Percentiles rank a stretch among this genome's conserved stretches.
phyloP scores from a whole-genome alignment of 2,329 filamentous ascomycete species.

The Purpureocillium lavendulum region DNA sequence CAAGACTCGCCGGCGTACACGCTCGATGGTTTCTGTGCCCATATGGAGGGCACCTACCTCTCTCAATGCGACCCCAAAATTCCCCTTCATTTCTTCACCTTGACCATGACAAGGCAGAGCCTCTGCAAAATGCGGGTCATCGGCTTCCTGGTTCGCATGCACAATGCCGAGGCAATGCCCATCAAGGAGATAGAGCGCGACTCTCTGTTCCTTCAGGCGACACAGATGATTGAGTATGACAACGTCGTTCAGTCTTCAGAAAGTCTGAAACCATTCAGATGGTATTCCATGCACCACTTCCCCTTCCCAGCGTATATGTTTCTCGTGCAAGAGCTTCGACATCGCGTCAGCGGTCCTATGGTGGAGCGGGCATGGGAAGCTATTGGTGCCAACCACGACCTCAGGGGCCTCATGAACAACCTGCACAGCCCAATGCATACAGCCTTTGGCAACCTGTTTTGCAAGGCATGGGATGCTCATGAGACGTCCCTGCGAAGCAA shows the following conservation, averaged over 20 bases:
- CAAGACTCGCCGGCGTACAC: constrained; percentile 40
- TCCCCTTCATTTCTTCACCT: constrained; percentile 49
- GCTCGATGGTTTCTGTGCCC: constrained; percentile 43
- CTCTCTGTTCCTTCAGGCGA: constrained; percentile 43
- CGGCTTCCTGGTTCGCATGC: constrained; percentile 42
- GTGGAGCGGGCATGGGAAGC: constrained; percentile 52
- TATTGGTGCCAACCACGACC: constrained; percentile 46
- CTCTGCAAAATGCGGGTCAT: constrained; percentile 50
- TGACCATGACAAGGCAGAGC: constrained; percentile 46
- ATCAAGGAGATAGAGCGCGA: constrained; percentile 41
- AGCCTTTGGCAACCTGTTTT: constrained; percentile 47
- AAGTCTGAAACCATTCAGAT: constrained; percentile 42
- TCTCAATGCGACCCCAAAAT: constrained; percentile 49
- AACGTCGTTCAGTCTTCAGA: constrained; percentile 45
- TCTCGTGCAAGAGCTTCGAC: constrained; percentile 45
- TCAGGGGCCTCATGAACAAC: constrained; percentile 38
- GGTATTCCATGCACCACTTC: constrained; percentile 52
- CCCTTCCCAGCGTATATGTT: constrained; percentile 55
- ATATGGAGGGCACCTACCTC: constrained; percentile 49
- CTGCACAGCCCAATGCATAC: constrained; percentile 48
- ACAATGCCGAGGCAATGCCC: constrained; percentile 26
- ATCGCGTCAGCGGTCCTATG: constrained; percentile 42
- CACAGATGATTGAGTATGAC: constrained; percentile 52
- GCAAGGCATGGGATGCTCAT: constrained; percentile 55
- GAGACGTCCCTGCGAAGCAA: constrained; percentile 36